Base-by-base conservation (phyloP, 129 eudicot species). In the Tagetes patula region DNA sequence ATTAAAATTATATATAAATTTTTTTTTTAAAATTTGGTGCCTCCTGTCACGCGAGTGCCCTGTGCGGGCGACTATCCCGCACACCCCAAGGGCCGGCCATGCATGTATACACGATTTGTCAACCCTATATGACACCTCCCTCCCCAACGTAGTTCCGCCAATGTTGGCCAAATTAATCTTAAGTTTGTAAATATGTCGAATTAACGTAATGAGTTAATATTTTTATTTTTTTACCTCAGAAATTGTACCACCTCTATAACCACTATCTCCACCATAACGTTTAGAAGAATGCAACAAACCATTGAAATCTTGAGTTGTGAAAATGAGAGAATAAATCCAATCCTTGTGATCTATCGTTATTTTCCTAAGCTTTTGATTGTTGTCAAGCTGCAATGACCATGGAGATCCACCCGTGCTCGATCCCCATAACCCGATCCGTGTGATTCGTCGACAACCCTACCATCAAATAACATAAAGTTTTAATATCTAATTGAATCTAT, bases 321-420 rank as follows among this genome's bases (percentile, higher is more conserved):
- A 53, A 41, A 3, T 0, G 7, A 75, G 41, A 4, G 58, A 66
- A 54, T 66, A 75, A 54, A 75, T 53, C 55, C 66, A 66, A 8
- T 42, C 47, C 11, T 54, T 4, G 31, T 75, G 79, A 53, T 52
- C 67, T 13, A 75, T 53, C 37, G 46, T 66, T 13, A 75, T 75
- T 40, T 75, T 75, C 47, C 73, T 75, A 66, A 75, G 58, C 65
- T 53, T 75, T 54, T 75, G 73, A 66, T 67, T 66, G 67, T 38
- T 52, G 4, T 75, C 72, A 49, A 66, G 62, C 42, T 12, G 38
- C 8, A 42, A 65, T 4, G 73, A 65, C 73, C 79, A 75, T 41
- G 79, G 67, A 13, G 2, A 1, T 65, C 79, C 73, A n/a, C 79
- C 47, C 0, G 47, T 67, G 73, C 12, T 53, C 32, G 72, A 75